phyloP scores from a whole-genome alignment of 257 asterid species.

The Apocynum venetum region DNA sequence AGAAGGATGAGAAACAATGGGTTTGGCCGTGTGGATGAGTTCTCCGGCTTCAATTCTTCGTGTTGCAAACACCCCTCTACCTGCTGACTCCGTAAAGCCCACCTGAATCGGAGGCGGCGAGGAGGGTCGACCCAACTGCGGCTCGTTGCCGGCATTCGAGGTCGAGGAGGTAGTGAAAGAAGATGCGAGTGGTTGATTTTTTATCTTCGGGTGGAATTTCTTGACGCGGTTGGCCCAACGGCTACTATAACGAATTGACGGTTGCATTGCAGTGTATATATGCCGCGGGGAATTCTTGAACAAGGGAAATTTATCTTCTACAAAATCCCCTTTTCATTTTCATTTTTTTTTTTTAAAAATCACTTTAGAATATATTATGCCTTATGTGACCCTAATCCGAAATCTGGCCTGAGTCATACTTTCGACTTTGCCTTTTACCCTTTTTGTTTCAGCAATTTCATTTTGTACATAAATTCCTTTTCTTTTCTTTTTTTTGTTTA shows the following conservation, averaged over 20 bases:
- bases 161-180: conserved; percentile 17
- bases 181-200: neutral
- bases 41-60: conserved; percentile 60
- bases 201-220: conserved; percentile 6
- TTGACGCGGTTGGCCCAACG: conserved; percentile 32
- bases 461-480: no score
- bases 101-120: conserved; percentile 57
- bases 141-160: neutral
- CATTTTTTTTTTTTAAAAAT: neutral
- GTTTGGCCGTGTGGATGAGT: conserved; percentile 67
- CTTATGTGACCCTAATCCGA: no score
- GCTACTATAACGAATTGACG: conserved; percentile 20
- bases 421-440: no score
- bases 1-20: conserved; percentile 59
- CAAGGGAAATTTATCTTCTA: neutral
- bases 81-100: conserved; percentile 43
- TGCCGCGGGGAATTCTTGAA: neutral
- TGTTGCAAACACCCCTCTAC: conserved; percentile 72
- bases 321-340: neutral
- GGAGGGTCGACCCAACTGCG: conserved; percentile 16
- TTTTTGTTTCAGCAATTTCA: no score
- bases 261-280: conserved; percentile 22
- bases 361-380: no score
- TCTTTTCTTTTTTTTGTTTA: no score
- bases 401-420: no score